phyloP scores from a whole-genome alignment of 495 filamentous ascomycete genomes.

The Acidomyces sp. region DNA sequence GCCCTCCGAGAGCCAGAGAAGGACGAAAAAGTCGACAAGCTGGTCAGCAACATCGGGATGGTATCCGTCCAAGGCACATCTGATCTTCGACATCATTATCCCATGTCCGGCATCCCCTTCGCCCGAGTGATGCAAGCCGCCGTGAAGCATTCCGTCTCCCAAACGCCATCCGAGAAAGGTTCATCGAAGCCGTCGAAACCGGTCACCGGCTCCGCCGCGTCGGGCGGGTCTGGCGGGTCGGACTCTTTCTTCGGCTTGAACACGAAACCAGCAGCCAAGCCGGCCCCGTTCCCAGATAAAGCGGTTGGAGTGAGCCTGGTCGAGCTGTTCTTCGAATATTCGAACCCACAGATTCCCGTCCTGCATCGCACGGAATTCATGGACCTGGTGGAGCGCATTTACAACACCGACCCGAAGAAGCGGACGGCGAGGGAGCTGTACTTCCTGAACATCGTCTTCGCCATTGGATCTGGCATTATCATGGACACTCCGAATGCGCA shows the following conservation, averaged over 20 bases:
- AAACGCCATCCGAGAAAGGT: constrained; percentile 46
- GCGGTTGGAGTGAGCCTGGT: constrained; percentile 59
- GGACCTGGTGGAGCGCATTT: constrained; percentile 67
- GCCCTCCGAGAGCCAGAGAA: constrained; percentile 36
- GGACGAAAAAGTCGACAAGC: constrained; percentile 53
- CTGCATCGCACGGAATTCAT: constrained; percentile 80
- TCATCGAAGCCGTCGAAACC: constrained; percentile 21
- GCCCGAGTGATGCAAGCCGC: constrained; percentile 89
- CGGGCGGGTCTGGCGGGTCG: constrained; percentile 38
- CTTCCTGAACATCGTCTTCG: constrained; percentile 93
- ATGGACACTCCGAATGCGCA: constrained; percentile 47
- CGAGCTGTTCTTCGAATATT: constrained; percentile 83
- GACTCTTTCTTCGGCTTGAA: constrained; percentile 93
- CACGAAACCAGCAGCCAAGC: constrained; percentile 73
- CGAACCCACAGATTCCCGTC: constrained; percentile 90
- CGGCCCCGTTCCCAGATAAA: constrained; percentile 69
- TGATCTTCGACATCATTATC: constrained; percentile 68
- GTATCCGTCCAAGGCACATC: constrained; percentile 63
- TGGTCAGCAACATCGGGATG: constrained; percentile 66
- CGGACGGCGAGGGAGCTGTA: constrained; percentile 76
- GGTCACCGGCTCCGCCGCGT: constrained; percentile 28
- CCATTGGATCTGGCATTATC: constrained; percentile 87
- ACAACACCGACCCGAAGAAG: constrained; percentile 50
- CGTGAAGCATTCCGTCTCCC: constrained; percentile 65
- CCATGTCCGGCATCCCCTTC: constrained; percentile 86